Conservation (phyloP, 2,329 filamentous ascomycete genomes). For the Moelleriella libera region DNA sequence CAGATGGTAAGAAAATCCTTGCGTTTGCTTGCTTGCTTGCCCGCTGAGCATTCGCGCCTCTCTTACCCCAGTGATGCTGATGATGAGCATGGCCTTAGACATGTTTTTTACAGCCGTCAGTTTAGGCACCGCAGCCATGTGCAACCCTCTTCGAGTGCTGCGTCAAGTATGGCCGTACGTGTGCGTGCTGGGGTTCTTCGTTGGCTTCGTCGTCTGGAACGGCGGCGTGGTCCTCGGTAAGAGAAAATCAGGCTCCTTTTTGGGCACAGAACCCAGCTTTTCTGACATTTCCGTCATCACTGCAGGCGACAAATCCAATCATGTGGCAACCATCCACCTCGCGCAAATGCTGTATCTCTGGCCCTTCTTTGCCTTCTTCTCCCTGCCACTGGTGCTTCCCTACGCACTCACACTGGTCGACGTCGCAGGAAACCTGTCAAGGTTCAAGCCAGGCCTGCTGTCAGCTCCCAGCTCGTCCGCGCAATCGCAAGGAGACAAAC, state of each 20-base stretch:
- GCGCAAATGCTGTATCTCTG: conserved; percentile 93
- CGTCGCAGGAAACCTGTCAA: background rate
- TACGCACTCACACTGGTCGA: conserved; percentile 22
- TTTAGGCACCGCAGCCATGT: conserved; percentile 41
- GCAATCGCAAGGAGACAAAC: background rate
- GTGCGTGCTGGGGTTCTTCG: conserved; percentile 52
- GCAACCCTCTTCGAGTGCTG: conserved; percentile 31
- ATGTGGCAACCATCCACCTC: conserved; percentile 76
- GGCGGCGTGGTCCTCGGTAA: conserved; percentile 78
- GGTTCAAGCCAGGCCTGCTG: background rate
- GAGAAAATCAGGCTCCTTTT: conserved; percentile 5
- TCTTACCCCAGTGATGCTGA: no score
- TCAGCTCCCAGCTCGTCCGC: background rate
- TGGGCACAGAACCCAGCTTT: no score
- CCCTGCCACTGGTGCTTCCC: conserved; percentile 58
- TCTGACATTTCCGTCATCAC: background rate
- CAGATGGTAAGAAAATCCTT: conserved; percentile 28
- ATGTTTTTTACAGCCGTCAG: conserved; percentile 46
- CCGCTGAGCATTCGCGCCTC: no score
- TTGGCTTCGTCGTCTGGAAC: conserved; percentile 70
- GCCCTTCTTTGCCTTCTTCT: conserved; percentile 84
- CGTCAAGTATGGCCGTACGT: conserved; percentile 44
- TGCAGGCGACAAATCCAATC: conserved; percentile 82
- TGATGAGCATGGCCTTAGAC: conserved; percentile 21
- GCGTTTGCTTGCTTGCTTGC: no score